Base-by-base conservation (phyloP, 306 rosid species). In the Alnus rubra region DNA sequence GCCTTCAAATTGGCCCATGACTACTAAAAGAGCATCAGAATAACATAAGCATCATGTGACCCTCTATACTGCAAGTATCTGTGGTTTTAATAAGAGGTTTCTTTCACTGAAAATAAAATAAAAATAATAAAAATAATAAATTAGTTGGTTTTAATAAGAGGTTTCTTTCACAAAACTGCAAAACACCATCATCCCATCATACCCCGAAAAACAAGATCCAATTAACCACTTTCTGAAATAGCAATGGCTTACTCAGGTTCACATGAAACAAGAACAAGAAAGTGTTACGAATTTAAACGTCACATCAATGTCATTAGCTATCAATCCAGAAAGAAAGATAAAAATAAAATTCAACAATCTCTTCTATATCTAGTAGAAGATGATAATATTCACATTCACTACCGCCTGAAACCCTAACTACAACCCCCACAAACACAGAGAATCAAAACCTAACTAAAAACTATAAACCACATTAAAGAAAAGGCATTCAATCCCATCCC, bases 371-470 rank as follows among this genome's bases (percentile, higher is more conserved):
- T 45, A 73, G 82, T n/a, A 15, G 69, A 42, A 76, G 76, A 85
- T 54, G 72, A 85, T 73, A 56, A 79, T 92, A 90, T 90, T 79
- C 96, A 90, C 97, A 92, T 69, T 78, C 74, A 58, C 74, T 70
- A 82, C 81, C 73, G 86, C 47, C 84, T 67, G 73, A 80, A 74
- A 56, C 42, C 76, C 83, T 82, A 76, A 74, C 85, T 81, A 74
- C 74, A 75, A 42, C 39, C 55, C 55, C 69, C 81, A 78, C 80
- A 78, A 73, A 3, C 80, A 42, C 47, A 77, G 18, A 48, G 33
- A 59, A 63, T 9, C 51, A 48, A 52, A 55, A 69, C 39, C 9
- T 19, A 13, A 59, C 65, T 50, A 45, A 59, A 6, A 14, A 58
- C 28, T 7, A 59, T 4, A 23, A 59, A 23, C 10, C 65, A 23